Percentiles rank a stretch among this genome's conserved stretches.
These are phyloP conservation scores for Arxiozyma telluris DNA, from an alignment of 1,139 yeast species.

Conservation along the genomic window DNA sequence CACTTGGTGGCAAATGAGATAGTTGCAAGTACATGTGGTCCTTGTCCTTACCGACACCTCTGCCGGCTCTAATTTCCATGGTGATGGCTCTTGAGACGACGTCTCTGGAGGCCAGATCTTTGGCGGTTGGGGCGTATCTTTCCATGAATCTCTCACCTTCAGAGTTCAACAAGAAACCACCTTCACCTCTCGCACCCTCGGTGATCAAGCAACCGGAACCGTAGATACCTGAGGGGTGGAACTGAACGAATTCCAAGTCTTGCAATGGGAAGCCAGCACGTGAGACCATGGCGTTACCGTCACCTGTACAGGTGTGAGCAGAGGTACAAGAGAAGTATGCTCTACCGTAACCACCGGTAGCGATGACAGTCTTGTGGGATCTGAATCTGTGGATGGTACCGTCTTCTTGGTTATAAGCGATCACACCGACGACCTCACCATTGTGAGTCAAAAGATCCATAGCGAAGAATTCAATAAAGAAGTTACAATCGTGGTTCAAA, in stretches of 20 bases:
- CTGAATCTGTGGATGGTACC: conserved; percentile 97
- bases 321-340: conserved; percentile 98
- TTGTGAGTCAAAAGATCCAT: conserved; percentile 90
- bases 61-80: conserved; percentile 96
- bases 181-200: conserved; percentile 99
- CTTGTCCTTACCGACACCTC: conserved; percentile 96
- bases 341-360: conserved; percentile 99
- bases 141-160: conserved; percentile 99
- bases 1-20: conserved; percentile 87
- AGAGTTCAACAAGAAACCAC: conserved; percentile 91
- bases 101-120: conserved; percentile 96
- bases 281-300: conserved; percentile 96
- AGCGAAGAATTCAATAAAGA: conserved; percentile 96
- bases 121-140: conserved; percentile 97
- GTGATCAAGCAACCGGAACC: conserved; percentile 98
- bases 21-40: conserved; percentile 95
- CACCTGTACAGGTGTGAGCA: conserved; percentile 99
- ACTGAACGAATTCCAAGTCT: conserved; percentile 95
- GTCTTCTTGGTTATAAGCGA: conserved; percentile 97
- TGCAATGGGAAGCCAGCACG: conserved; percentile 98
- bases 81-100: conserved; percentile 98
- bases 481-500: conserved; percentile 91
- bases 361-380: conserved; percentile 91
- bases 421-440: conserved; percentile 93
- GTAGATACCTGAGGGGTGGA: conserved; percentile 99